Percentiles rank a stretch among this genome's conserved stretches.
Evolutionary conservation across 345 rosid species (phyloP).

Genomic region (Firmiana major): DNA sequence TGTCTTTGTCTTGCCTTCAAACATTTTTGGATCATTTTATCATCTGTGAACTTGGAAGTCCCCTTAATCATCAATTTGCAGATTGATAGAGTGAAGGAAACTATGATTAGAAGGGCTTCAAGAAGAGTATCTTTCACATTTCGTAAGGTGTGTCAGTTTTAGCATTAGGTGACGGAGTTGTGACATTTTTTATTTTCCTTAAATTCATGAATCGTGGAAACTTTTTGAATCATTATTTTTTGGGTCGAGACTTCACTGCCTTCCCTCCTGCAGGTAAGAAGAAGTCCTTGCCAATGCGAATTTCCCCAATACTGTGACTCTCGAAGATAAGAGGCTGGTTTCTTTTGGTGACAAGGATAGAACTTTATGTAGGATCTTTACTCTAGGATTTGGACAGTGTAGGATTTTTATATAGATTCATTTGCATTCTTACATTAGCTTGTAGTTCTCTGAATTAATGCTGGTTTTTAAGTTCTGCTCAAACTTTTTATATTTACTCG

Average conservation of each 20-base stretch:
- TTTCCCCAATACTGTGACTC: slow-evolving; percentile 81
- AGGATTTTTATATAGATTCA: too few relatives aligned
- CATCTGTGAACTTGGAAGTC: neutral
- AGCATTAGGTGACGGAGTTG: neutral
- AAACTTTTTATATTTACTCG: too few relatives aligned
- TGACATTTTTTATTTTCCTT: neutral
- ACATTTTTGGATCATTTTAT: neutral
- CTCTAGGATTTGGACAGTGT: too few relatives aligned
- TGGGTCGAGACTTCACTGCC: neutral
- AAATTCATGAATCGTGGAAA: neutral
- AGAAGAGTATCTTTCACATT: slow-evolving; percentile 92
- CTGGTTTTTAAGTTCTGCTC: too few relatives aligned
- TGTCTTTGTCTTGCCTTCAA: neutral
- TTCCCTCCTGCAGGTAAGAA: slow-evolving; percentile 52
- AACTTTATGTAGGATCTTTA: neutral
- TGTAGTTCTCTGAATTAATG: too few relatives aligned
- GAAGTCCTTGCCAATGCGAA: slow-evolving; percentile 65
- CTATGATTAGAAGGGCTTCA: slow-evolving; percentile 55
- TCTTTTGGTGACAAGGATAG: neutral
- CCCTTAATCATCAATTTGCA: slow-evolving; percentile 24
- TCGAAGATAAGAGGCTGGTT: slow-evolving; percentile 22
- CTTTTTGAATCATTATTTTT: neutral
- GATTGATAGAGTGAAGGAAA: slow-evolving; percentile 79
- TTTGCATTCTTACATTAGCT: too few relatives aligned
- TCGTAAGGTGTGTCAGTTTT: slow-evolving; percentile 56